phyloP scores from a whole-genome alignment of 129 eudicot species.

The Mikania micrantha region DNA sequence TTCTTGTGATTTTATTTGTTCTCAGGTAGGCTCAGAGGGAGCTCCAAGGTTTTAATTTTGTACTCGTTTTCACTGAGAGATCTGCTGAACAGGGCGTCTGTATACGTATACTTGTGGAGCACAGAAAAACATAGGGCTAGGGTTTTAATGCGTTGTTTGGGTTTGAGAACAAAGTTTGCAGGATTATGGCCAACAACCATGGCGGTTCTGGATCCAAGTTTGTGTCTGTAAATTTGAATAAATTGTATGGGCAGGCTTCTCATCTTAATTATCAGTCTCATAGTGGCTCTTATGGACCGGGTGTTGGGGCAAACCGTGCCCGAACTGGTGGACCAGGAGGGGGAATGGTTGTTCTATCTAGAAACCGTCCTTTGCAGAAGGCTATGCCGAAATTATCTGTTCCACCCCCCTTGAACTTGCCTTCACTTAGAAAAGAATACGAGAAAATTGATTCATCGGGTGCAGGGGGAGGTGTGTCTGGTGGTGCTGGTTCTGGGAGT shows the following conservation, averaged over 20 bases:
- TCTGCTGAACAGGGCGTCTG: too few relatives aligned
- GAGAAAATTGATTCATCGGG: conserved; percentile 75
- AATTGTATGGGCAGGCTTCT: background rate
- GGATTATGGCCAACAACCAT: background rate
- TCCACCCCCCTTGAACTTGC: conserved; percentile 95
- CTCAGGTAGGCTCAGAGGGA: background rate
- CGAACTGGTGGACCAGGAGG: conserved; percentile 43
- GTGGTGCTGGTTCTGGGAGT: conserved; percentile 52
- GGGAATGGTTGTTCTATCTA: conserved; percentile 75
- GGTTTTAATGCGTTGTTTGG: background rate
- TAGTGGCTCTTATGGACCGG: conserved; percentile 32
- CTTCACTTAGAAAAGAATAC: conserved; percentile 83
- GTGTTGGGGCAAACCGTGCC: conserved; percentile 34
- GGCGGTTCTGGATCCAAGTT: background rate
- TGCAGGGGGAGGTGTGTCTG: conserved; percentile 49
- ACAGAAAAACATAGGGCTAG: background rate
- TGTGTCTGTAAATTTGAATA: background rate
- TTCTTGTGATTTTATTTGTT: background rate
- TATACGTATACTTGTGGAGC: background rate
- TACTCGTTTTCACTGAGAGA: background rate
- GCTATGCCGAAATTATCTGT: conserved; percentile 59
- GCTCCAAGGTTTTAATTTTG: background rate
- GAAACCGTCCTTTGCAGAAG: conserved; percentile 52
- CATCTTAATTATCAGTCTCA: background rate
- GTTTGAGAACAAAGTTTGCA: background rate